phyloP scores from a whole-genome alignment of 1,284 basidiomycete genomes.

The Violaceomyces palustris region DNA sequence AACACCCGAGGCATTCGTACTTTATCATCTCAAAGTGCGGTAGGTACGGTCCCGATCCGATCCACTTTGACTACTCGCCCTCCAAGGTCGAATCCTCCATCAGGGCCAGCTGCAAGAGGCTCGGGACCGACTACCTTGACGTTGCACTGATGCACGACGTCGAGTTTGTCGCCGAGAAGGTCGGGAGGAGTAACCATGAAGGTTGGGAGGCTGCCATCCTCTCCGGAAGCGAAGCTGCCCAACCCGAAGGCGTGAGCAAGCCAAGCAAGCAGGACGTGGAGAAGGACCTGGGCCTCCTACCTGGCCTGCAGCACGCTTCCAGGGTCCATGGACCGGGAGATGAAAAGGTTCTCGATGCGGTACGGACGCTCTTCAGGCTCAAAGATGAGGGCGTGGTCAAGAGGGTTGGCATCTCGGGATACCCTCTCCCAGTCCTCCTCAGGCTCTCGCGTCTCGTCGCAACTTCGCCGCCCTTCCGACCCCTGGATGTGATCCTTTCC shows the following conservation, averaged over 20 bases:
- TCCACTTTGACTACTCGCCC: slow-evolving; percentile 75
- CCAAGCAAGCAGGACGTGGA: slow-evolving; percentile 22
- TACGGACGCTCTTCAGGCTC: slow-evolving; percentile 67
- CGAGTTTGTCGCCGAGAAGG: slow-evolving; percentile 71
- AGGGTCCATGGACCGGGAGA: slow-evolving; percentile 72
- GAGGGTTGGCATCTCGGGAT: slow-evolving; percentile 81
- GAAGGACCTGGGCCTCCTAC: slow-evolving; percentile 32
- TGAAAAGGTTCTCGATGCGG: slow-evolving; percentile 68
- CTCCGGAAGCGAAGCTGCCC: slow-evolving; percentile 24
- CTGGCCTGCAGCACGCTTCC: slow-evolving; percentile 59
- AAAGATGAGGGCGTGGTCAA: slow-evolving; percentile 73
- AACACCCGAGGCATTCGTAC: slow-evolving; percentile 54
- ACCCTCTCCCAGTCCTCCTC: slow-evolving; percentile 81
- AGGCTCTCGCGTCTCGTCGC: slow-evolving; percentile 71
- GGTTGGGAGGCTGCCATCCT: slow-evolving; percentile 26
- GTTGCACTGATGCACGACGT: slow-evolving; percentile 73
- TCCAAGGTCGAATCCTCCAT: slow-evolving; percentile 67
- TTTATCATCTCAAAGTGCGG: slow-evolving; percentile 76
- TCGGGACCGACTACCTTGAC: slow-evolving; percentile 62
- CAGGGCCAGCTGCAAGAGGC: slow-evolving; percentile 65
- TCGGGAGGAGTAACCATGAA: slow-evolving; percentile 54
- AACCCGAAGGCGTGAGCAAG: slow-evolving; percentile 2
- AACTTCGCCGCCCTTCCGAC: slow-evolving; percentile 30
- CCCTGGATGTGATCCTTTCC: slow-evolving; percentile 52
- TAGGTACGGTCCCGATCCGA: slow-evolving; percentile 65